Evolutionary conservation across 371 early-diverging fungal species (phyloP), one percentile per base, ranked within the genome.

Genomic region (Dinochytrium kinnereticum): DNA sequence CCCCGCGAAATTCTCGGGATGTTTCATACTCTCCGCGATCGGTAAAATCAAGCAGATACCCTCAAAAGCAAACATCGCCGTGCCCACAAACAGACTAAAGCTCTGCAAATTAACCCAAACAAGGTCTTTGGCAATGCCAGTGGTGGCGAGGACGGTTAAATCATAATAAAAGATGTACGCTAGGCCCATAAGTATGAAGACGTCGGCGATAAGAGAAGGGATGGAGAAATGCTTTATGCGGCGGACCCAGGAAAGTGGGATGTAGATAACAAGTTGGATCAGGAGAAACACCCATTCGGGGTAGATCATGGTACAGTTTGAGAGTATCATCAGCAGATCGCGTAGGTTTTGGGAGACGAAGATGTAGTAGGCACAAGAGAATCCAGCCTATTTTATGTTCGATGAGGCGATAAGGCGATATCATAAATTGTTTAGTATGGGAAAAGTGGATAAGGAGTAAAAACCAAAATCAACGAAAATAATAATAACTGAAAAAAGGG

Each of bases 11-110:
- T 91, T 83, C 65, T 90, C 90, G 15, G 95, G 95, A 15, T 91
- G 81, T 64, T 90, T 90, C 94, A 96, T 94, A 34, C 91, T 87
- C 50, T 94, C 90, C 37, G 93, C 91, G 73, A 96, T 94, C 30
- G 97, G 97, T 5, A 85, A 76, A 72, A 96, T 94, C 24, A 96
- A 88, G 69, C 96, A 86, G 77, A 93, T 93, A 53, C 97, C 97
- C 82, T 97, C 97, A 80, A 92, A 97, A 1, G 95, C 91, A 80
- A 93, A 97, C 38, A 96, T 93, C 67, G 96, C 95, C 33, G 97
- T 96, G 34, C 97, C 97, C 36, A 96, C 83, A 78, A 96, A 94
- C 67, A 95, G 82, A 5, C 94, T 87, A 77, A 92, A 95, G 34
- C 86, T 78, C 15, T 85, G 75, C 28, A 87, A 78, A 77, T 93